Conservation (phyloP, 2,329 filamentous ascomycete species). For the Sporothrix curviconia region DNA sequence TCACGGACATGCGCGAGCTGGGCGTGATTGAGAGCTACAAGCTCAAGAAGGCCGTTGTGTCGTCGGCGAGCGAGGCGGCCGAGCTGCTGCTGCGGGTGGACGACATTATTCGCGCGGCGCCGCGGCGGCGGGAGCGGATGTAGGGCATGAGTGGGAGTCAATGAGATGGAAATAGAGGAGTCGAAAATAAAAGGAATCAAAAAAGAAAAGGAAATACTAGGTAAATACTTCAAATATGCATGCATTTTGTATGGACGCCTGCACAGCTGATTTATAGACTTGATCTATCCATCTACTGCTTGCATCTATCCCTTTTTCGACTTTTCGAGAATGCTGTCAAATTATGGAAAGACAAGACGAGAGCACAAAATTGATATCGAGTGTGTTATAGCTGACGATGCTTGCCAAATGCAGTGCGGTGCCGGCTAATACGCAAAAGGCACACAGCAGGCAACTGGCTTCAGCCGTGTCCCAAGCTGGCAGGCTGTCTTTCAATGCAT, state of each 20-base stretch:
- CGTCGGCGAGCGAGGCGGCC: slow-evolving; percentile 89
- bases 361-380: too few species aligned
- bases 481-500: neutral
- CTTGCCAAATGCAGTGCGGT: neutral
- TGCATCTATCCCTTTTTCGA: too few species aligned
- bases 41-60: slow-evolving; percentile 95
- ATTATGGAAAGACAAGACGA: too few species aligned
- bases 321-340: too few species aligned
- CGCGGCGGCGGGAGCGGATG: slow-evolving; percentile 66
- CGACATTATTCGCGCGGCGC: slow-evolving; percentile 93
- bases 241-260: too few species aligned
- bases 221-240: neutral
- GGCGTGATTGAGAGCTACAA: slow-evolving; percentile 98
- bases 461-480: neutral
- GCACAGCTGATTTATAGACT: too few species aligned
- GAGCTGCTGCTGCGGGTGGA: slow-evolving; percentile 92
- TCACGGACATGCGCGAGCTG: slow-evolving; percentile 90
- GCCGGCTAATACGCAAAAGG: neutral
- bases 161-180: neutral
- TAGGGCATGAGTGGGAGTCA: neutral
- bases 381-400: neutral
- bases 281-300: too few species aligned
- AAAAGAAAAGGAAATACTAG: neutral
- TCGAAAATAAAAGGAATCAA: neutral
- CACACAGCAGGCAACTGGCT: neutral